Evolutionary conservation across 345 rosid genomes (phyloP).

Genomic region (Corymbia maculata): DNA sequence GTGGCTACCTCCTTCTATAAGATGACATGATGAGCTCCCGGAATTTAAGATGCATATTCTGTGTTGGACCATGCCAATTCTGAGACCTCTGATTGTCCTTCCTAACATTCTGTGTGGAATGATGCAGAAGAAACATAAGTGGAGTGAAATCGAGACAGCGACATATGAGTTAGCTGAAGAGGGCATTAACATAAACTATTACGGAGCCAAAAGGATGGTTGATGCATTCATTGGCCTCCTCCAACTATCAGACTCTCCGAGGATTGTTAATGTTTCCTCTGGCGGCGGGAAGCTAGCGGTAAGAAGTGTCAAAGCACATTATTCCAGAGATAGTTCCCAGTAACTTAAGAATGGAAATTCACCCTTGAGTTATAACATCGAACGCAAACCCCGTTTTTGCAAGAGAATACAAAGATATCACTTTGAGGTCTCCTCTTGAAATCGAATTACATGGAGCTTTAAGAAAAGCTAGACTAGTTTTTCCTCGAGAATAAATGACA

Average conservation of each 20-base stretch:
- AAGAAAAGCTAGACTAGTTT: not conserved
- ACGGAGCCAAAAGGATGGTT: slow-evolving; percentile 7
- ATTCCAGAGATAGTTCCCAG: not conserved
- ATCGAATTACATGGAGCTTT: not conserved
- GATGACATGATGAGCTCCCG: not conserved
- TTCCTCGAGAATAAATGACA: not conserved
- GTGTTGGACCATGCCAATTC: not conserved
- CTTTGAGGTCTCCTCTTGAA: not conserved
- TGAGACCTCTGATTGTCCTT: not conserved
- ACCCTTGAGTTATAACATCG: not conserved
- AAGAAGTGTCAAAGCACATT: slow-evolving; percentile 9
- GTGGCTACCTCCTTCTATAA: not conserved
- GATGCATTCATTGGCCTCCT: slow-evolving; percentile 10
- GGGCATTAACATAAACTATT: slow-evolving; percentile 10
- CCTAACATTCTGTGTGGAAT: not conserved
- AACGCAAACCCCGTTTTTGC: not conserved
- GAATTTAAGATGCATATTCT: not conserved
- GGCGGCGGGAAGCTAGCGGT: slow-evolving; percentile 4
- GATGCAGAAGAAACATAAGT: not conserved
- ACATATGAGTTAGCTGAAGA: slow-evolving; percentile 3
- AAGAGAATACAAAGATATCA: not conserved
- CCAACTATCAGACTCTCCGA: slow-evolving; percentile 20
- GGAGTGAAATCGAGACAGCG: not conserved
- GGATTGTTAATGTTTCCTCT: slow-evolving; percentile 21
- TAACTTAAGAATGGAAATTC: not conserved